phyloP scores from a whole-genome alignment of 768 basidiomycete genomes.

The Phylloporus sp. region DNA sequence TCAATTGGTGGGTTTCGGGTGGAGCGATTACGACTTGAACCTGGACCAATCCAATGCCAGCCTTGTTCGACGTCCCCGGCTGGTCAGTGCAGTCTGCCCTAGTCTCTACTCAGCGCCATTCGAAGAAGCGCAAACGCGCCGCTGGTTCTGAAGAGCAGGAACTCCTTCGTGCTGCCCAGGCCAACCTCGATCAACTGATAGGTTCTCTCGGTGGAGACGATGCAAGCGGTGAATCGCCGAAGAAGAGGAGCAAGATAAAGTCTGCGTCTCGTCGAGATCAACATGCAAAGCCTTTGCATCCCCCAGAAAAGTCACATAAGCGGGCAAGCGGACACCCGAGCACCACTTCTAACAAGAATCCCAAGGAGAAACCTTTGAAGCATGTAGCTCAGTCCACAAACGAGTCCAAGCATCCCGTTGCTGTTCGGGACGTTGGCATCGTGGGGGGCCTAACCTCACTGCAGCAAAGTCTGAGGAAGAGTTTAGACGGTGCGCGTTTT shows the following conservation, averaged over 20 bases:
- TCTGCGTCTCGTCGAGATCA: constrained; percentile 6
- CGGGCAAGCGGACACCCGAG: constrained; percentile 13
- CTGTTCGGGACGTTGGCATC: constrained; percentile 10
- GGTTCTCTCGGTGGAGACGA: constrained; percentile 39
- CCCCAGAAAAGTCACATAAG: constrained; percentile 1
- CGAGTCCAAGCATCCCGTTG: constrained; percentile 13
- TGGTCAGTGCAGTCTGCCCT: constrained; percentile 54
- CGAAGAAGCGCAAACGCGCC: constrained; percentile 55
- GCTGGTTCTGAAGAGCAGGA: constrained; percentile 34
- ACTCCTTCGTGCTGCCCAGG: constrained; percentile 36
- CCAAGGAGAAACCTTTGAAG: constrained; percentile 20
- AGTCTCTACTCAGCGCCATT: constrained; percentile 31
- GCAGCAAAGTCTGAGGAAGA: constrained; percentile 76
- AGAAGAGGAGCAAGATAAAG: constrained; percentile 18
- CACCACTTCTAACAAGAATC: constrained; percentile 7
- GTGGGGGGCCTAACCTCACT: constrained; percentile 66
- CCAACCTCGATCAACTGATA: constrained; percentile 62
- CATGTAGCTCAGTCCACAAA: constrained; percentile 18
- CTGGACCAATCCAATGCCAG: constrained; percentile 18
- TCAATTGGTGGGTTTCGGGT: background rate
- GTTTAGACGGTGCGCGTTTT: constrained; percentile 83
- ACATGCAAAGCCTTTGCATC: background rate
- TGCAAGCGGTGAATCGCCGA: constrained; percentile 17
- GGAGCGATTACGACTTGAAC: background rate
- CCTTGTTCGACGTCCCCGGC: constrained; percentile 65